phyloP scores from a whole-genome alignment of 2,329 filamentous ascomycete genomes.

The Metarhizium anisopliae region DNA sequence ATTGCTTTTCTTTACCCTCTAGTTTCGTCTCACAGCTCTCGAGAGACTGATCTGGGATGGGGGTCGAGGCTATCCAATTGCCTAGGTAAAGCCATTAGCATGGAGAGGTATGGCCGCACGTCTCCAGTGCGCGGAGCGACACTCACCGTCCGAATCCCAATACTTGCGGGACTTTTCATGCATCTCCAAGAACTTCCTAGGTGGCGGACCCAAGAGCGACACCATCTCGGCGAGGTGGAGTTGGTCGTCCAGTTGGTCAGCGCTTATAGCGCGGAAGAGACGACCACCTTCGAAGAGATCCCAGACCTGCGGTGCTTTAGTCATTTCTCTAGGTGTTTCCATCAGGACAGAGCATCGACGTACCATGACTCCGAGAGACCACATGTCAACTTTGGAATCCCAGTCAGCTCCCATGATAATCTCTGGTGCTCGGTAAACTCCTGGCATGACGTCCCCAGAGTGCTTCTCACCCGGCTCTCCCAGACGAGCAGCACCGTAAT shows the following conservation, averaged over 20 bases:
- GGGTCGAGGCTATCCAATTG: slow-evolving; percentile 17
- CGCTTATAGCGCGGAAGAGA: slow-evolving; percentile 16
- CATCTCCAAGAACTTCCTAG: slow-evolving; percentile 21
- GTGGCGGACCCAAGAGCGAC: slow-evolving; percentile 27
- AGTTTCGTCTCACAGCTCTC: slow-evolving; percentile 13
- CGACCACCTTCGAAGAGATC: slow-evolving; percentile 21
- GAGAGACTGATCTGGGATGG: slow-evolving; percentile 17
- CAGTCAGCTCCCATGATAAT: slow-evolving; percentile 24
- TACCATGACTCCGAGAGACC: slow-evolving; percentile 24
- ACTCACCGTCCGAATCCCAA: slow-evolving; percentile 15
- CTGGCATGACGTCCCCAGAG: slow-evolving; percentile 23
- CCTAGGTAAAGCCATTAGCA: slow-evolving; percentile 8
- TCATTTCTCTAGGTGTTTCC: neutral
- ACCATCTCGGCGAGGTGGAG: slow-evolving; percentile 27
- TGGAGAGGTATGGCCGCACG: no score
- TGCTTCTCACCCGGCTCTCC: slow-evolving; percentile 10
- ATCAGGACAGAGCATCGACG: neutral
- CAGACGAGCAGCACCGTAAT: slow-evolving; percentile 21
- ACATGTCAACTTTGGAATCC: slow-evolving; percentile 24
- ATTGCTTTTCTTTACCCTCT: slow-evolving; percentile 14
- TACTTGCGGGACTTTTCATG: slow-evolving; percentile 12
- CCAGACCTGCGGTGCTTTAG: slow-evolving; percentile 15
- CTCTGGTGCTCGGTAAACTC: slow-evolving; percentile 24
- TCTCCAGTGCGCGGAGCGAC: neutral
- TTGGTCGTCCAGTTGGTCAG: slow-evolving; percentile 14